phyloP scores from a whole-genome alignment of 2,329 filamentous ascomycete genomes.

The Paecilomyces variotii region DNA sequence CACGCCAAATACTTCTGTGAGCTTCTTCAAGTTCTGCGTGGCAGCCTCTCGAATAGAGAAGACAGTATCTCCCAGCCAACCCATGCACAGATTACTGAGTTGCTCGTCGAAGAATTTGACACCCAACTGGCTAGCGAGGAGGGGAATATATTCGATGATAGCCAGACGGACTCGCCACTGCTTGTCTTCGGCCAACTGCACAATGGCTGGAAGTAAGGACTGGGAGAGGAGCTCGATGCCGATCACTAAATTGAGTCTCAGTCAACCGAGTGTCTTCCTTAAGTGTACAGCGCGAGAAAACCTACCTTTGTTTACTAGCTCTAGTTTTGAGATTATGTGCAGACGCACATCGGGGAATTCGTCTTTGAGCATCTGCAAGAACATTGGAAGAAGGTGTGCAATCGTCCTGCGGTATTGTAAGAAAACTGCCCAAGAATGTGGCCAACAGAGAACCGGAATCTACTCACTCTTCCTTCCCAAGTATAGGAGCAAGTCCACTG shows the following conservation, averaged over 20 bases:
- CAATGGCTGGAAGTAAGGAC: slow-evolving; percentile 91
- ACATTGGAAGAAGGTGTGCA: slow-evolving; percentile 94
- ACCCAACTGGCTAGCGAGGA: slow-evolving; percentile 89
- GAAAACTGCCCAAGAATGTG: slow-evolving; percentile 3
- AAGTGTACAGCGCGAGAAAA: slow-evolving; percentile 1
- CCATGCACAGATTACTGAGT: slow-evolving; percentile 91
- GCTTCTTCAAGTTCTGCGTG: slow-evolving; percentile 94
- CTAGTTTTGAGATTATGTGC: slow-evolving; percentile 99
- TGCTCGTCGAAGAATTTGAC: slow-evolving; percentile 99
- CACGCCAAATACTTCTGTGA: slow-evolving; percentile 96
- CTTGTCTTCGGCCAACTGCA: slow-evolving; percentile 96
- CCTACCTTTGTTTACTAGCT: slow-evolving; percentile 89
- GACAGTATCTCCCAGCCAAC: slow-evolving; percentile 95
- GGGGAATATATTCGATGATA: slow-evolving; percentile 98
- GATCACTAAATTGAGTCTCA: slow-evolving; percentile 57
- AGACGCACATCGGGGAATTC: slow-evolving; percentile 96
- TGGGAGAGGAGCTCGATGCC: slow-evolving; percentile 95
- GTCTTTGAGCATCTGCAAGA: slow-evolving; percentile 98
- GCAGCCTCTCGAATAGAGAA: slow-evolving; percentile 98
- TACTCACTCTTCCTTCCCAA: slow-evolving; percentile 91
- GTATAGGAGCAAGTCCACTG: slow-evolving; percentile 88
- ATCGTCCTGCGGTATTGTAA: slow-evolving; percentile 60
- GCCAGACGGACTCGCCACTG: slow-evolving; percentile 96
- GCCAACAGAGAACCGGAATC: neutral
- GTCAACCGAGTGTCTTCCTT: slow-evolving; percentile 9